Evolutionary conservation across 1,139 yeast genomes (phyloP).

Genomic region (Kurtzmaniella quercitrusa): DNA sequence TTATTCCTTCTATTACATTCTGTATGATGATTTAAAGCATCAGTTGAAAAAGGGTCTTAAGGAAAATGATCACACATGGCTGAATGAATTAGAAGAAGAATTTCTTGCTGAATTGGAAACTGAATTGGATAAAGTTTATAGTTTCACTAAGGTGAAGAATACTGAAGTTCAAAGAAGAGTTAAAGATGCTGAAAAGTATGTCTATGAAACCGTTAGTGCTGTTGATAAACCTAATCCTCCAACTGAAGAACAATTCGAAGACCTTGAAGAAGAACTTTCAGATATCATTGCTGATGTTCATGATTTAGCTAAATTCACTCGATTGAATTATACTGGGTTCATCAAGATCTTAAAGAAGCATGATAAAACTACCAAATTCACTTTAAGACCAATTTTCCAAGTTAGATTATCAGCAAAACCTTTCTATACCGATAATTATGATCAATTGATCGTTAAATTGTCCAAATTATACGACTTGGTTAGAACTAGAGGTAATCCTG

Average conservation of each 20-base stretch:
- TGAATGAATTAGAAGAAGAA: slow-evolving; percentile 71
- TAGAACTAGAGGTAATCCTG: slow-evolving; percentile 93
- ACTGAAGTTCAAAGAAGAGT: slow-evolving; percentile 81
- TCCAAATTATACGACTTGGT: slow-evolving; percentile 89
- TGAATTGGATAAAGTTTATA: slow-evolving; percentile 86
- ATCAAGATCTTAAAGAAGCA: slow-evolving; percentile 94
- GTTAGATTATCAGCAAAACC: slow-evolving; percentile 91
- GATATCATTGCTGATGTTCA: slow-evolving; percentile 97
- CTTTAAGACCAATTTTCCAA: slow-evolving; percentile 85
- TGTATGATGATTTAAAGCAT: slow-evolving; percentile 85
- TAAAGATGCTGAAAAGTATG: slow-evolving; percentile 71
- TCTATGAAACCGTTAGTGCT: slow-evolving; percentile 56
- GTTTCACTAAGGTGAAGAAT: slow-evolving; percentile 82
- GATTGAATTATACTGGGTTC: slow-evolving; percentile 93
- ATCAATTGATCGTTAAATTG: slow-evolving; percentile 78
- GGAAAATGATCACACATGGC: slow-evolving; percentile 59
- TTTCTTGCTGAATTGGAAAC: slow-evolving; percentile 70
- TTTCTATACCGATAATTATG: slow-evolving; percentile 92
- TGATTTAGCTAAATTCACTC: slow-evolving; percentile 88
- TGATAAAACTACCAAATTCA: slow-evolving; percentile 83
- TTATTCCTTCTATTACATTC: slow-evolving; percentile 83
- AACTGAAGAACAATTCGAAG: slow-evolving; percentile 82
- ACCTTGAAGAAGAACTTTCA: slow-evolving; percentile 83
- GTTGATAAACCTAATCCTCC: slow-evolving; percentile 23
- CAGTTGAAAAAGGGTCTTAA: slow-evolving; percentile 66